Base-by-base conservation (phyloP, 495 filamentous ascomycete species). In the Podospora comata region DNA sequence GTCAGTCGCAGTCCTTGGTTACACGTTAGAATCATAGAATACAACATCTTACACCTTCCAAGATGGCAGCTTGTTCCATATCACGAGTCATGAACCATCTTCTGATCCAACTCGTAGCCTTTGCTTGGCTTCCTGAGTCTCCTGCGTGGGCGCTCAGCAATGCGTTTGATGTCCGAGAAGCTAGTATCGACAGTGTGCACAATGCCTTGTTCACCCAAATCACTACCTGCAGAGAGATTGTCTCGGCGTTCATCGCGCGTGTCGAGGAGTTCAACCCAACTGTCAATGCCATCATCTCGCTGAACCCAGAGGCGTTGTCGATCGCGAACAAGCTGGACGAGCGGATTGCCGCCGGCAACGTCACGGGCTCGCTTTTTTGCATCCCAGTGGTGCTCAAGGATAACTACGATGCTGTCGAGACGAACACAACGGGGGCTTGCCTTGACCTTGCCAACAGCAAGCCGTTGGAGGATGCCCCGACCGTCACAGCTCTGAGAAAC, bases 381-480 rank as follows among this genome's bases (percentile, higher is more conserved):
- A 79, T 91, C 13, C 88, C 89, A 1, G 67, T 88, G 2, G 70
- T 90, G 11, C 73, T 91, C 5, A 90, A 90, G 75, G 88, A 90
- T 72, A 90, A 89, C 68, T 88, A 81, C 65, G 82, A 87, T 62
- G 86, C 85, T 0, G 39, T 65, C 0, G 80, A 81, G 11, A 82
- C 85, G 71, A 81, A 78, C 48, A 91, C 88, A 0, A 89, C 85
- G 1, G 86, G 83, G 0, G 85, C 81, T 20, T 82, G 79, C 59
- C 64, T 78, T 18, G 85, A 79, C 64, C 76, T 91, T 3, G 74
- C 74, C 26, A 69, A 76, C 5, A 82, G 84, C 18, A 71, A 68
- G 26, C 85, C 86, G 0, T 63, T 65, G 0, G 69, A 65, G 0
- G 84, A 89, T 71, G 83, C 86, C 2, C 76, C 82, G 0, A 77